Evolutionary conservation across 139 green algal species (phyloP).

Genomic region (Micractinium conductrix): DNA sequence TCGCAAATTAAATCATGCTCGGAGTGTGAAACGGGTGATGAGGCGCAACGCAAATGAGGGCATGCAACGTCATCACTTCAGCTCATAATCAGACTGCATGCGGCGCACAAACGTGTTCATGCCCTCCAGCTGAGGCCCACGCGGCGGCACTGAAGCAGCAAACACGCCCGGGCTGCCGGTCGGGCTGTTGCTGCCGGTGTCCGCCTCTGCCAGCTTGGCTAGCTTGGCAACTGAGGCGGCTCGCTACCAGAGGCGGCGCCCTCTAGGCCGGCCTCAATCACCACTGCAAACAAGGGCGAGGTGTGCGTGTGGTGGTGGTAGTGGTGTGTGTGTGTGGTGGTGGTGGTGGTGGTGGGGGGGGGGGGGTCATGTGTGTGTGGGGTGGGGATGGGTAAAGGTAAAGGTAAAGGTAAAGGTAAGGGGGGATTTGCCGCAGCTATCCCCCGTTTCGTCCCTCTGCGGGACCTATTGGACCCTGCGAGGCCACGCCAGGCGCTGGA

Average conservation of each 20-base stretch:
- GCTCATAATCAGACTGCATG: conserved; percentile 16
- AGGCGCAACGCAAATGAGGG: background rate
- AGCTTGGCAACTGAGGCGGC: background rate
- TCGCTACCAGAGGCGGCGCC: background rate
- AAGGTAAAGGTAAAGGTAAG: no score
- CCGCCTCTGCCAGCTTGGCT: background rate
- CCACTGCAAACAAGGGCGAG: no score
- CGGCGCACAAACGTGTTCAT: conserved; percentile 41
- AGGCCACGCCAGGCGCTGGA: no score
- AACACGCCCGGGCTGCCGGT: background rate
- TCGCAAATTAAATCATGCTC: background rate
- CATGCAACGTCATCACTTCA: conserved; percentile 24
- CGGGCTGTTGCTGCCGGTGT: background rate
- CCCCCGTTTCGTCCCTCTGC: no score
- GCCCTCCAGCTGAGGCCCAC: background rate
- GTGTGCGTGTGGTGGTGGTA: no score
- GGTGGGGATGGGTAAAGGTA: no score
- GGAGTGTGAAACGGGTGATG: no score
- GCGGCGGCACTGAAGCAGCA: background rate
- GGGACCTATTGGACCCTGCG: no score
- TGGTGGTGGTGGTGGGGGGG: no score
- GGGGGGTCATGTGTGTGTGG: no score
- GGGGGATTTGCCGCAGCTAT: no score
- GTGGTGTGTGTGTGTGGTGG: no score
- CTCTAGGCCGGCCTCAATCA: background rate